These are phyloP conservation scores for Porphyrellus cyaneotinctus DNA, from an alignment of 768 basidiomycete species.

Conservation along the genomic window DNA sequence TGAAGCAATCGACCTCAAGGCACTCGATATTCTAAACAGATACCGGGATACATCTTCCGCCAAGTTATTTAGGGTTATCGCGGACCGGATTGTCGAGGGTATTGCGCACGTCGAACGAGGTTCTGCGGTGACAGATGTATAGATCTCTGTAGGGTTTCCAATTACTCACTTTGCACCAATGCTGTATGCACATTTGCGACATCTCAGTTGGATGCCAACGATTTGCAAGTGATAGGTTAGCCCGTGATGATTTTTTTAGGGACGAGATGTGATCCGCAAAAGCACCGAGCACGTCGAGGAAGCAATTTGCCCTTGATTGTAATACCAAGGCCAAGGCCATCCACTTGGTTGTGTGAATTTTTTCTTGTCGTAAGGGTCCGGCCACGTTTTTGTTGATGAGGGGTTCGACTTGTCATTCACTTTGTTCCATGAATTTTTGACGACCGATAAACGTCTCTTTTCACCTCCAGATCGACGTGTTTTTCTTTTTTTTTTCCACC, in stretches of 20 bases:
- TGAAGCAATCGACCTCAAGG: slow-evolving; percentile 23
- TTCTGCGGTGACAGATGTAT: neutral
- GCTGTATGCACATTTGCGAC: neutral
- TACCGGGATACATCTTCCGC: slow-evolving; percentile 70
- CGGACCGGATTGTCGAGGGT: slow-evolving; percentile 38
- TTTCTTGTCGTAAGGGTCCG: slow-evolving; percentile 25
- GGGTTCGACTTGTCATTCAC: slow-evolving; percentile 14
- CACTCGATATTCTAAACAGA: slow-evolving; percentile 52
- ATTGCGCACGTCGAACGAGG: slow-evolving; percentile 19
- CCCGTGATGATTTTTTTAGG: neutral
- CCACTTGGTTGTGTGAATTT: neutral
- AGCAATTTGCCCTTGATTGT: too few species aligned
- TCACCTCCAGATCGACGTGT: neutral
- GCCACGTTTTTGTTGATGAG: slow-evolving; percentile 27
- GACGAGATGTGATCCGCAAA: slow-evolving; percentile 10
- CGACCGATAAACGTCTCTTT: slow-evolving; percentile 26
- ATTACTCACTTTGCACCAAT: neutral
- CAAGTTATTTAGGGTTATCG: slow-evolving; percentile 61
- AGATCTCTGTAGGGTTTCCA: neutral
- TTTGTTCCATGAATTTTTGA: slow-evolving; percentile 30
- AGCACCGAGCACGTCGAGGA: neutral
- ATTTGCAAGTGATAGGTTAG: neutral
- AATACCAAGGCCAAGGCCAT: too few species aligned
- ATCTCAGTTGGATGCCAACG: neutral
- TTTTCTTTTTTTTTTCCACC: slow-evolving; percentile 1